A percentile compares a stretch with the other conserved stretches of the same genome.
phyloP scores from a whole-genome alignment of 768 basidiomycete genomes.

The Amanita polypyramis region DNA sequence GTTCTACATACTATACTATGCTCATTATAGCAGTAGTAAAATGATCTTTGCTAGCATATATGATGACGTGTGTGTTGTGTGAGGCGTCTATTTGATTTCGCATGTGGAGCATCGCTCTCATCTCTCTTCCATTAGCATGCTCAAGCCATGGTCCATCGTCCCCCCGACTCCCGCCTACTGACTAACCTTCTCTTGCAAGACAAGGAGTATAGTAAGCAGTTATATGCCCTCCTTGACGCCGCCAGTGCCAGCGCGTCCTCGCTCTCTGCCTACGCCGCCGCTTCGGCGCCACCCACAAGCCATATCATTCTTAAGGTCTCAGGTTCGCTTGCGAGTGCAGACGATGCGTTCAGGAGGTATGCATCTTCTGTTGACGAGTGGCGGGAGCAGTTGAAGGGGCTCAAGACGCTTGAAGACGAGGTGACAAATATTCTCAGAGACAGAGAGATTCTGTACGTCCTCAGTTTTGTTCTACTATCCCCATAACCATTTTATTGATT shows the following conservation, averaged over 20 bases:
- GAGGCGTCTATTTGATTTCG: not conserved
- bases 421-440: constrained; percentile 61
- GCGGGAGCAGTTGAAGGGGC: constrained; percentile 44
- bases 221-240: constrained; percentile 43
- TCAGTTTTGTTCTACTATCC: not conserved
- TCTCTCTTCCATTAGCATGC: not conserved
- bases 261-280: constrained; percentile 64
- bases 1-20: not conserved
- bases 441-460: constrained; percentile 69
- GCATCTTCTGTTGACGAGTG: constrained; percentile 52
- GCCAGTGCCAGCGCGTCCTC: constrained; percentile 54
- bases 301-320: constrained; percentile 48
- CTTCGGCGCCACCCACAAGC: constrained; percentile 45
- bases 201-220: constrained; percentile 59
- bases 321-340: constrained; percentile 47
- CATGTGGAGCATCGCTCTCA: not conserved
- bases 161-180: constrained; percentile 66
- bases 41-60: not conserved
- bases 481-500: not conserved
- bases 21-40: not conserved
- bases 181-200: constrained; percentile 57
- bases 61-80: not conserved
- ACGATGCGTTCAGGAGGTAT: constrained; percentile 60
- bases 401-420: constrained; percentile 67
- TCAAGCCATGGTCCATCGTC: constrained; percentile 52